Percentiles rank a stretch among this genome's conserved stretches.
These are phyloP conservation scores for Pyracantha coccinea DNA, from an alignment of 331 rosid genomes.

Conservation along the genomic window DNA sequence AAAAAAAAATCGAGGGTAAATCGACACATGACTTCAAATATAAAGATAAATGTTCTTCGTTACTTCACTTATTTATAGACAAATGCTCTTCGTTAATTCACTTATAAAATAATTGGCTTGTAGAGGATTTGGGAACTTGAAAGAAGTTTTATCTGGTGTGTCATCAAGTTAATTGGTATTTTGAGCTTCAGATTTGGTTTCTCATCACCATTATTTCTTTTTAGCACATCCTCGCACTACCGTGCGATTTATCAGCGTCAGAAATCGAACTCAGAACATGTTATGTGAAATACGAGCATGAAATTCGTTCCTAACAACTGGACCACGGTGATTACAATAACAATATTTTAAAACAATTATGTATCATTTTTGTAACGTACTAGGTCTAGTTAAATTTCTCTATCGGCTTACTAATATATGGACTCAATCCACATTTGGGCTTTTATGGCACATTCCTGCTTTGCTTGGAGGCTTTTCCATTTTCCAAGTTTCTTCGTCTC, in stretches of 20 bases:
- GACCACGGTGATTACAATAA: too few species aligned
- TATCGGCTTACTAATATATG: neutral
- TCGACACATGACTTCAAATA: too few species aligned
- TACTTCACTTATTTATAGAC: neutral
- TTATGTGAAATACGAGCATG: neutral
- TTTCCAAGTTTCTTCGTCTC: neutral
- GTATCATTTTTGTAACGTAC: neutral
- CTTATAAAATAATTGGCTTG: neutral
- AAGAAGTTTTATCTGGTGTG: neutral
- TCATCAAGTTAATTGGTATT: neutral
- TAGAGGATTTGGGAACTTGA: neutral
- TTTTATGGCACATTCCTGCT: neutral
- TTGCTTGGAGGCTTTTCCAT: neutral
- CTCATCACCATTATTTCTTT: neutral
- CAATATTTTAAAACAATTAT: neutral
- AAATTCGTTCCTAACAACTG: too few species aligned
- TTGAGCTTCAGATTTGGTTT: neutral
- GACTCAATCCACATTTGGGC: neutral
- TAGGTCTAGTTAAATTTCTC: too few species aligned
- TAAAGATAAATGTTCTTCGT: too few species aligned
- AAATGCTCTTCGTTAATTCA: neutral
- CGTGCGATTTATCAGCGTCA: too few species aligned
- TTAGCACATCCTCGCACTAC: neutral
- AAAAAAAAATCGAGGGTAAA: too few species aligned
- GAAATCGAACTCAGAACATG: accelerated